Percentiles rank a stretch among this genome's conserved stretches.
Evolutionary conservation across 2,329 filamentous ascomycete genomes (phyloP).

Genomic region (Sclerotinia trifoliorum): DNA sequence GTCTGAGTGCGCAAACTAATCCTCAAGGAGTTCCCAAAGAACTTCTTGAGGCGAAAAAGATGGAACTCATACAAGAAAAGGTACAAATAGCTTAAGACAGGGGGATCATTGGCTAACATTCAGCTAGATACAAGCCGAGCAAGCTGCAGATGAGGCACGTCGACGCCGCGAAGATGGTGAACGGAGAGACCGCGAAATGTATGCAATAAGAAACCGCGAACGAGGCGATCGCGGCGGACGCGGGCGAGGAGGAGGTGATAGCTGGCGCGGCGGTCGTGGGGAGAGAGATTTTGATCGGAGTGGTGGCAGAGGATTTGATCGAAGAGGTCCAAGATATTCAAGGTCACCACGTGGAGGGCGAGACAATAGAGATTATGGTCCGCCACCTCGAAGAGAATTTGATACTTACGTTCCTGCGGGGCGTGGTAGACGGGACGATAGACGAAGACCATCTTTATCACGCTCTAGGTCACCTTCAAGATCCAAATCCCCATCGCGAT

Average conservation of each 20-base stretch:
- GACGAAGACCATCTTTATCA: conserved; percentile 35
- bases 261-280: conserved; percentile 49
- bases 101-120: conserved; percentile 25
- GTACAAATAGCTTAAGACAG: conserved; percentile 48
- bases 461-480: conserved; percentile 38
- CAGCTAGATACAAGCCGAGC: conserved; percentile 73
- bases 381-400: conserved; percentile 31
- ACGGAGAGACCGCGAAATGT: conserved; percentile 68
- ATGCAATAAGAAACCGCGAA: conserved; percentile 65
- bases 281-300: conserved; percentile 48
- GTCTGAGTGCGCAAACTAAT: conserved; percentile 84
- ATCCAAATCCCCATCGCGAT: conserved; percentile 37
- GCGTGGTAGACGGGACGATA: conserved; percentile 36
- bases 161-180: conserved; percentile 69
- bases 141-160: conserved; percentile 72
- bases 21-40: conserved; percentile 92
- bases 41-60: conserved; percentile 91
- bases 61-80: conserved; percentile 93
- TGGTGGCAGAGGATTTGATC: conserved; percentile 42
- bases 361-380: conserved; percentile 41
- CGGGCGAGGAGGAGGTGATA: conserved; percentile 45
- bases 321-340: conserved; percentile 47
- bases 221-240: conserved; percentile 49
- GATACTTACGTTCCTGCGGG: conserved; percentile 41
- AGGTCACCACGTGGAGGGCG: conserved; percentile 44